Evolutionary conservation across 129 eudicot species (phyloP).

Genomic region (Calendula officinalis): DNA sequence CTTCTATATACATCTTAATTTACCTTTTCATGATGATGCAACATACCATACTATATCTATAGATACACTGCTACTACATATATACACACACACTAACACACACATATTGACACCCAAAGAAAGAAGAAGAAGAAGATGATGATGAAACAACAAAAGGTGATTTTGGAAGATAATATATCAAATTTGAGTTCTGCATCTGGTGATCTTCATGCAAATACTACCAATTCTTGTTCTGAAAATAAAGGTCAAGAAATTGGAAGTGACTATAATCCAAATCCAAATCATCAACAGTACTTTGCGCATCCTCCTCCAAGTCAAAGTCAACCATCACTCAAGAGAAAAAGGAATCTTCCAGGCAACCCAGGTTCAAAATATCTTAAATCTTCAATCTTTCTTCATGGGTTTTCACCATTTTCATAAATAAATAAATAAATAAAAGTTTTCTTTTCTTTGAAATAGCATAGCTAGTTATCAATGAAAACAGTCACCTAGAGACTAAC

Average conservation of each 20-base stretch:
- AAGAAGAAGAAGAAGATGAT: conserved; percentile 30
- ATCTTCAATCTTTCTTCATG: conserved; percentile 4
- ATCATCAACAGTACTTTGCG: conserved; percentile 34
- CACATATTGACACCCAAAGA: conserved; percentile 9
- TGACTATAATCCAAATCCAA: conserved; percentile 20
- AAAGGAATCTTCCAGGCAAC: conserved; percentile 73
- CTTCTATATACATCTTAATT: conserved; percentile 25
- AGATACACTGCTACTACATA: conserved; percentile 28
- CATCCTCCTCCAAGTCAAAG: conserved; percentile 38
- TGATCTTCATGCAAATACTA: conserved; percentile 43
- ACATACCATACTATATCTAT: conserved; percentile 23
- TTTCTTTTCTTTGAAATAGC: neutral
- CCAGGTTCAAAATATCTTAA: conserved; percentile 48
- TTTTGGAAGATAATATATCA: conserved; percentile 45
- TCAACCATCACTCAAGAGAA: conserved; percentile 55
- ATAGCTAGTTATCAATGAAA: neutral
- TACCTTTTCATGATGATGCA: conserved; percentile 31
- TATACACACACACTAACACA: conserved; percentile 7
- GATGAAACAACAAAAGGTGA: conserved; percentile 41
- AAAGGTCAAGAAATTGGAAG: conserved; percentile 38
- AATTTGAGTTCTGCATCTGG: conserved; percentile 41
- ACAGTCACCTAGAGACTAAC: conserved; percentile 6
- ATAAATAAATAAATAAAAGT: neutral
- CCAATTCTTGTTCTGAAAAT: conserved; percentile 43
- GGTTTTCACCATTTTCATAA: neutral